These are phyloP conservation scores for Platanthera guangdongensis DNA, from an alignment of 106 monocot species.

Conservation along the genomic window DNA sequence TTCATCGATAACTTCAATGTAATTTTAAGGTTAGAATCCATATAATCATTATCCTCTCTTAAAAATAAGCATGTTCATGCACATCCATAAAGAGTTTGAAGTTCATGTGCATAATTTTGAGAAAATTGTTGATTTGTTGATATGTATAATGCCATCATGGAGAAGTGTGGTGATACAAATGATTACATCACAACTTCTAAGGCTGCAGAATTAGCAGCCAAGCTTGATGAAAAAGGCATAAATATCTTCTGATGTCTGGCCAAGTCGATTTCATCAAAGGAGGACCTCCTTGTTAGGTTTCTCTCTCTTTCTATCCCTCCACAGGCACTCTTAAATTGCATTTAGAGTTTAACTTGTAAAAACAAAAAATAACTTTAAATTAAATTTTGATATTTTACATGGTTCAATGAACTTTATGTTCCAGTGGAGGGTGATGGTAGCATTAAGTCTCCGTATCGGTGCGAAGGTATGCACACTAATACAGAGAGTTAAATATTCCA, in stretches of 20 bases:
- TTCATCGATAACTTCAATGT: slow-evolving; percentile 98
- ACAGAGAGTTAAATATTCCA: too few species aligned
- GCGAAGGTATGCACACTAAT: too few species aligned
- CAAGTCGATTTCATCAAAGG: slow-evolving; percentile 99
- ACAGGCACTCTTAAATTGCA: too few species aligned
- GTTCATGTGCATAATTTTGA: not conserved
- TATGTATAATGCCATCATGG: slow-evolving; percentile 83
- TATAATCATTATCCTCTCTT: not conserved
- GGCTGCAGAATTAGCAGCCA: slow-evolving; percentile 64
- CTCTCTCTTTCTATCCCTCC: slow-evolving; percentile 4
- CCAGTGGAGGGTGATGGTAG: too few species aligned
- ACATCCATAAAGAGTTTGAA: not conserved
- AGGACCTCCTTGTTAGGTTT: slow-evolving; percentile 96
- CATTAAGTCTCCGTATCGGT: too few species aligned
- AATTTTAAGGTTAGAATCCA: slow-evolving; percentile 51
- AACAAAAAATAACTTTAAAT: too few species aligned
- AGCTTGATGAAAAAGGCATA: slow-evolving; percentile 43
- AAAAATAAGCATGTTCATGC: not conserved
- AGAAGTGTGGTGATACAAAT: slow-evolving; percentile 90
- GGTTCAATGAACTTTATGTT: too few species aligned
- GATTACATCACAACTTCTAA: slow-evolving; percentile 87
- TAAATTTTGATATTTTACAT: too few species aligned
- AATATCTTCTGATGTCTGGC: slow-evolving; percentile 84
- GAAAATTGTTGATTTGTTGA: not conserved
- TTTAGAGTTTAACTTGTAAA: too few species aligned